phyloP scores from a whole-genome alignment of 169 alveolate species.

The Theileria parva region DNA sequence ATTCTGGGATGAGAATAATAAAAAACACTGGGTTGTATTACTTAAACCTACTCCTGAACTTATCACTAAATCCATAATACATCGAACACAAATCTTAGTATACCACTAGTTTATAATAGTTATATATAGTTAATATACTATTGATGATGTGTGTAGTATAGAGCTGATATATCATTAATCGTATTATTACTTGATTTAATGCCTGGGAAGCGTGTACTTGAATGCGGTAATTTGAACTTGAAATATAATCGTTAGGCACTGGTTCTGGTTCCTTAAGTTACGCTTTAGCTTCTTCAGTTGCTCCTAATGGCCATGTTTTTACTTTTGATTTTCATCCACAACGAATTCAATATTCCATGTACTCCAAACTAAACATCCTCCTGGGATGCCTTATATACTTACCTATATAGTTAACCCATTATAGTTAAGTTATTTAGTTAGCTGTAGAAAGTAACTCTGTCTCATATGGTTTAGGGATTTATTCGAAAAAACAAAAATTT shows the following conservation, averaged over 20 bases:
- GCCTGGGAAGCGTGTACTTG: conserved; percentile 86
- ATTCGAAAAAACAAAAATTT: conserved; percentile 72
- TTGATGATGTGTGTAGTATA: conserved; percentile 54
- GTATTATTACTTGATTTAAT: conserved; percentile 80
- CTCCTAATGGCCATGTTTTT: conserved; percentile 83
- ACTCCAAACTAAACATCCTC: neutral
- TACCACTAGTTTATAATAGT: neutral
- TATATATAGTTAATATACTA: conserved; percentile 3
- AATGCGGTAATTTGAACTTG: conserved; percentile 73
- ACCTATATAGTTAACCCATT: neutral
- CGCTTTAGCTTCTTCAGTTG: conserved; percentile 79
- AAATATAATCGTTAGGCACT: conserved; percentile 68
- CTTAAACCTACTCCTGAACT: conserved; percentile 80
- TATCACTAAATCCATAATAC: conserved; percentile 72
- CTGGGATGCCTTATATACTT: neutral
- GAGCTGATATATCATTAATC: conserved; percentile 87
- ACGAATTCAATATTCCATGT: neutral
- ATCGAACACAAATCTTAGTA: conserved; percentile 85
- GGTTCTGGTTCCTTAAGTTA: conserved; percentile 89
- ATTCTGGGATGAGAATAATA: conserved; percentile 50
- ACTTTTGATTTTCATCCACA: conserved; percentile 85
- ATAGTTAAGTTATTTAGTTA: too few relatives aligned
- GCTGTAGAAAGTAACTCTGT: too few relatives aligned
- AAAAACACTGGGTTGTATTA: conserved; percentile 68
- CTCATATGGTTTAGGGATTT: conserved; percentile 71